Conservation (phyloP, 2,329 filamentous ascomycete genomes). For the Scedosporium apiospermum region DNA sequence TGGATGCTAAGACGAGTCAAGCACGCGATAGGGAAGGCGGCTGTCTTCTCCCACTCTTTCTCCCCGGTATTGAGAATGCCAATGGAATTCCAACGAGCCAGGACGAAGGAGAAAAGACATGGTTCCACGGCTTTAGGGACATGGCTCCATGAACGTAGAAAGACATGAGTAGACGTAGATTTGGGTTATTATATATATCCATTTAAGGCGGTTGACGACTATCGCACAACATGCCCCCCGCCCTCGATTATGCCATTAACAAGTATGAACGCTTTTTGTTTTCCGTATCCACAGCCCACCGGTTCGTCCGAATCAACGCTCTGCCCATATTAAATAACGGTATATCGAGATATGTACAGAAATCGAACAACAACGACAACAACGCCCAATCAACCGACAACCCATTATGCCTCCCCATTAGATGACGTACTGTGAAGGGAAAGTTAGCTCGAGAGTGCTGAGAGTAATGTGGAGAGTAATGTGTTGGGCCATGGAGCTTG, state of each 20-base stretch:
- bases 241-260: background rate
- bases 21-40: no score
- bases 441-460: background rate
- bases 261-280: background rate
- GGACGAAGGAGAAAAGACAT: no score
- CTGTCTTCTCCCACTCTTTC: background rate
- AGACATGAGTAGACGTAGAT: no score
- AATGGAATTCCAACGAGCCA: no score
- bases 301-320: background rate
- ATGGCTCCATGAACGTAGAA: no score
- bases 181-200: no score
- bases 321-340: conserved; percentile 4
- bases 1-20: background rate
- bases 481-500: background rate
- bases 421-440: conserved; percentile 1
- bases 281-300: background rate
- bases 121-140: no score
- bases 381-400: background rate
- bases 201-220: no score
- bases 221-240: background rate
- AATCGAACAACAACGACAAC: conserved; percentile 1
- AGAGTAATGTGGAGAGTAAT: background rate
- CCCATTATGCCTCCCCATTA: background rate
- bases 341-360: conserved; percentile 6
- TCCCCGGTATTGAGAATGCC: background rate